Evolutionary conservation across 331 rosid genomes (phyloP), one percentile per base, ranked within the genome.

Genomic region (Cydonia oblonga): DNA sequence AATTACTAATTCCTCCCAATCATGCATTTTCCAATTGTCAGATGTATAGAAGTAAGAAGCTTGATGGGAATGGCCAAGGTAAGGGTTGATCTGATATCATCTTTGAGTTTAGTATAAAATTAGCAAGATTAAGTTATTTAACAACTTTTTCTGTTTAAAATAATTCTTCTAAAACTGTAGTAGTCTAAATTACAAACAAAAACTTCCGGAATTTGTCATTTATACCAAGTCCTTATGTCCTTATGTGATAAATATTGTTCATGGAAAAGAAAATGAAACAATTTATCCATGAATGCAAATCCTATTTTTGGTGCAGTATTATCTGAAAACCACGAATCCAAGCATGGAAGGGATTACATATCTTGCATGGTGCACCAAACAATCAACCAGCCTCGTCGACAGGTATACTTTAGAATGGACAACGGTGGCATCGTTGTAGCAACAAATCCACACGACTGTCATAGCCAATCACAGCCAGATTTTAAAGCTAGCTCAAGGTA

Each of bases 31-130:
- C 44, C 46, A 46, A 10, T 69, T 51, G 32, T 78, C 86, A 93
- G 98, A 93, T 93, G 97, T 90, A 93, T 49, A 83, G 98, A 69
- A 93, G 96, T 84, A 93, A 90, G 86, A 93, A 91, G 84, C 96
- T 90, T 63, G 97, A 89, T 33, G 95, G 88, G 69, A 66, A 82
- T 51, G 98, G 97, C 51, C 97, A 87, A 93, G 98, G 98, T 93
- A 72, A 75, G 78, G 32, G 25, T 70, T 56, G 19, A 56, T 35
- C 54, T 56, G 24, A 32, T 29, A 4, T 29, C 42, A 28, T 62
- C 2, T 9, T 54, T 54, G 12, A 3, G 52, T 46, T 46, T 46
- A 5, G n/a, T 46, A 16, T 16, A 46, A 46, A 7, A 46, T 46
- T 15, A 46, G 53, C 53, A 5, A 46, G 53, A 16, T 46, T 46